Percentiles rank a stretch among this genome's conserved stretches.
These are phyloP conservation scores for Oehlia diaphana DNA, from an alignment of 192 early-diverging fungal species.

Conservation along the genomic window DNA sequence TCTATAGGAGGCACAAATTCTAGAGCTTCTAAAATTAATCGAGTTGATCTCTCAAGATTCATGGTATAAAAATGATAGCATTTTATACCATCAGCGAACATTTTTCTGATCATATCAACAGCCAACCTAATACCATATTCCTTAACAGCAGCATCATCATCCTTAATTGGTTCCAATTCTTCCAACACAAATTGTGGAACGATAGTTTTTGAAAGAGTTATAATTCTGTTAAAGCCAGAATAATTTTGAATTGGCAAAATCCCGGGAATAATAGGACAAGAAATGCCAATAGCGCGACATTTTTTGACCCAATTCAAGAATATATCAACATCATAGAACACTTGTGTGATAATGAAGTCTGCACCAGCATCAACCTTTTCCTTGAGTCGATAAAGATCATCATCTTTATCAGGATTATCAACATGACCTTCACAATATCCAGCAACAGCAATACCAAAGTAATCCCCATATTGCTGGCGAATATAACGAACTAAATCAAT, in stretches of 20 bases:
- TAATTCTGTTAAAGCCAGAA: constrained; percentile 86
- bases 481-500: constrained; percentile 91
- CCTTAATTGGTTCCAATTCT: constrained; percentile 88
- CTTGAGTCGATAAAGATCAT: constrained; percentile 79
- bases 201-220: constrained; percentile 76
- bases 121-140: constrained; percentile 87
- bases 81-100: constrained; percentile 46
- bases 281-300: constrained; percentile 75
- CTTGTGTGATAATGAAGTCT: constrained; percentile 93
- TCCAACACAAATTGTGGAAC: constrained; percentile 77
- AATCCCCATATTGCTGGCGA: constrained; percentile 79
- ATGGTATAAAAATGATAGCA: constrained; percentile 95
- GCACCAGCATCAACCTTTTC: constrained; percentile 91
- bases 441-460: constrained; percentile 97
- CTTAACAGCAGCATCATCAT: constrained; percentile 95
- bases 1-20: constrained; percentile 68
- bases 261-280: constrained; percentile 82
- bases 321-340: constrained; percentile 83
- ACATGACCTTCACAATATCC: constrained; percentile 95
- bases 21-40: constrained; percentile 79
- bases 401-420: constrained; percentile 70
- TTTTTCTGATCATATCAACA: constrained; percentile 71
- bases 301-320: constrained; percentile 78
- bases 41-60: constrained; percentile 85
- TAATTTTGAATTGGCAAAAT: constrained; percentile 96